Evolutionary conservation across 306 rosid genomes (phyloP).

Genomic region (Vigna trinervia): DNA sequence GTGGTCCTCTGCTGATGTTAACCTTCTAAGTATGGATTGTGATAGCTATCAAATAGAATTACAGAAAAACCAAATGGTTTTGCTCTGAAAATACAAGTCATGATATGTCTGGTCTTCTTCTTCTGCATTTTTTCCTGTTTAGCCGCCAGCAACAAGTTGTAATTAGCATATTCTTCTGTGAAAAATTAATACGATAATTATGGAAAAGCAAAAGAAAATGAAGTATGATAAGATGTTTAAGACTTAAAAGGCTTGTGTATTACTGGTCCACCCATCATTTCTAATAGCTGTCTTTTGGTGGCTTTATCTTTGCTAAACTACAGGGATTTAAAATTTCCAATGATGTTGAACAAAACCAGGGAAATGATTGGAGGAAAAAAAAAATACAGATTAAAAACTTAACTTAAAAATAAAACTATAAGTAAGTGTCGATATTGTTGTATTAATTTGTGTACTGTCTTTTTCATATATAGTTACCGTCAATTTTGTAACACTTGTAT

Average conservation of each 20-base stretch:
- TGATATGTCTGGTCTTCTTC: constrained; percentile 11
- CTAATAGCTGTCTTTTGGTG: constrained; percentile 11
- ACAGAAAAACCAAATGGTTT: not conserved
- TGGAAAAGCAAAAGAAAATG: constrained; percentile 30
- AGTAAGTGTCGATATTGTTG: no score
- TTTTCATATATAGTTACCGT: no score
- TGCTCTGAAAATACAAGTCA: constrained; percentile 11
- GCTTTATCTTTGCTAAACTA: not conserved
- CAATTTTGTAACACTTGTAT: no score
- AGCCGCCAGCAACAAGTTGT: constrained; percentile 5
- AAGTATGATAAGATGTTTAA: constrained; percentile 29
- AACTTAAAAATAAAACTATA: not conserved
- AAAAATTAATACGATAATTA: not conserved
- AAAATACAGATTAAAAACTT: not conserved
- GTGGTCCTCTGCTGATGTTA: constrained; percentile 41
- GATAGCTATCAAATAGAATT: not conserved
- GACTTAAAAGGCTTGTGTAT: not conserved
- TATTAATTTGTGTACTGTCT: no score
- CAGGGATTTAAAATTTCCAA: not conserved
- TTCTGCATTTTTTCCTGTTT: not conserved
- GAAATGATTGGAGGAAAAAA: not conserved
- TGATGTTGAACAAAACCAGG: not conserved
- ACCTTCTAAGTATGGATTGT: constrained; percentile 35
- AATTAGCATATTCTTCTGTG: not conserved
- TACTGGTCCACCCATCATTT: constrained; percentile 18